A percentile compares a stretch with the other conserved stretches of the same genome.
These are phyloP conservation scores for Pichia scutulata DNA, from an alignment of 805 yeast species.

Conservation along the genomic window DNA sequence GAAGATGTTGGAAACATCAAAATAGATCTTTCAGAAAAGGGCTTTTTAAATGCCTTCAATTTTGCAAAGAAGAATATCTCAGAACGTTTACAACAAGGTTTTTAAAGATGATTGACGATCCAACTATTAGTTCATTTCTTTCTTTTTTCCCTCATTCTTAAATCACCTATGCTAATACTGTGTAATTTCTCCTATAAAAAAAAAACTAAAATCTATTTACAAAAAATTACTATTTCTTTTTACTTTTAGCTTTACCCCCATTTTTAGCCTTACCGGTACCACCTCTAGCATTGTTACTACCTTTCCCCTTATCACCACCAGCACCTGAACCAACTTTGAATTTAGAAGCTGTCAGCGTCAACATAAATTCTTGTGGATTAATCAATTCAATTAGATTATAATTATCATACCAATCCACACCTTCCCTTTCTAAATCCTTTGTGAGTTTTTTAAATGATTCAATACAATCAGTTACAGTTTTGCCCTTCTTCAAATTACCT, in stretches of 20 bases:
- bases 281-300: conserved; percentile 5
- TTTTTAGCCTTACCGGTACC: conserved; percentile 12
- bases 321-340: conserved; percentile 53
- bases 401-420: conserved; percentile 64
- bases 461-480: conserved; percentile 65
- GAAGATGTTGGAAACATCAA: conserved; percentile 53
- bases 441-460: conserved; percentile 41
- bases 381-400: conserved; percentile 46
- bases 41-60: conserved; percentile 76
- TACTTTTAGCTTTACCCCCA: conserved; percentile 15
- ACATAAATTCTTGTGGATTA: conserved; percentile 60
- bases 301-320: conserved; percentile 12
- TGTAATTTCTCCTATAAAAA: background rate
- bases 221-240: background rate
- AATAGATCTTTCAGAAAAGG: conserved; percentile 65
- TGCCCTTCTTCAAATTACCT: conserved; percentile 78
- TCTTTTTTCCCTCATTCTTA: background rate
- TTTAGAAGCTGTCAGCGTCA: conserved; percentile 64
- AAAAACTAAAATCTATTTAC: background rate
- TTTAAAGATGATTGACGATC: conserved; percentile 12
- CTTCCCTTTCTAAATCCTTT: conserved; percentile 21
- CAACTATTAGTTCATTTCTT: background rate
- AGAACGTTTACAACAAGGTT: conserved; percentile 35
- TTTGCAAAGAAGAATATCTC: conserved; percentile 68
- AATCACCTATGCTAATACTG: background rate